phyloP scores from a whole-genome alignment of 2,329 filamentous ascomycete genomes.

The Orbilia javanica region DNA sequence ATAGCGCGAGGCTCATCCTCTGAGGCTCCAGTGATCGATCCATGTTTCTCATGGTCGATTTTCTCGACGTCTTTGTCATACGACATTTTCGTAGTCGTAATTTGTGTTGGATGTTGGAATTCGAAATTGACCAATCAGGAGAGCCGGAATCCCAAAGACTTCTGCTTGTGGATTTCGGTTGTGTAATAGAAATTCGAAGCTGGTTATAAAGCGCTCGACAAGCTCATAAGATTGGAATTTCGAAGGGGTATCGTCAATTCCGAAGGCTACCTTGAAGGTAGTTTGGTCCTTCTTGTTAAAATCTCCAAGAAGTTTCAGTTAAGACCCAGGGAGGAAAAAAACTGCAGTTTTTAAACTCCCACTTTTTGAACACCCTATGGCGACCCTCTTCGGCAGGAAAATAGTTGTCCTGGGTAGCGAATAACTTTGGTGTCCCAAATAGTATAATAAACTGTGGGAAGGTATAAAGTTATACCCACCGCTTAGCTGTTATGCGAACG shows the following conservation, averaged over 20 bases:
- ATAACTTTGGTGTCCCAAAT: slow-evolving; percentile 39
- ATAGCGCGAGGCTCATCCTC: slow-evolving; percentile 67
- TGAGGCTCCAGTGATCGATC: slow-evolving; percentile 54
- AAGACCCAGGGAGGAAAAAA: neutral
- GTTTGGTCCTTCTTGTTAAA: slow-evolving; percentile 12
- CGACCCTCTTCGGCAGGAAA: slow-evolving; percentile 8
- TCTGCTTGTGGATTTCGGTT: slow-evolving; percentile 17
- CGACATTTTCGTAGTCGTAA: slow-evolving; percentile 34
- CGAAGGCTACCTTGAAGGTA: neutral
- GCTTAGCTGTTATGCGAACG: slow-evolving; percentile 11
- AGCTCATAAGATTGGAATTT: slow-evolving; percentile 1
- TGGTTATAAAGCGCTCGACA: slow-evolving; percentile 7
- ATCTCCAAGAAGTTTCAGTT: neutral
- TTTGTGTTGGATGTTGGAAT: slow-evolving; percentile 49
- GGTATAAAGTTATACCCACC: slow-evolving; percentile 31
- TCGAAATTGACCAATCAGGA: neutral
- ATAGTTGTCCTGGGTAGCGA: slow-evolving; percentile 4
- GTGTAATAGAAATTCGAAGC: slow-evolving; percentile 14
- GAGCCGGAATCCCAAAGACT: neutral
- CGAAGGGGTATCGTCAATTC: slow-evolving; percentile 16
- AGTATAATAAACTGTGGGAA: slow-evolving; percentile 34
- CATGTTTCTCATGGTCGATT: slow-evolving; percentile 48
- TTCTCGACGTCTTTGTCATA: slow-evolving; percentile 53
- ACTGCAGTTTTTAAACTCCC: slow-evolving; percentile 11
- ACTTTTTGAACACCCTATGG: neutral